phyloP scores from a whole-genome alignment of 768 basidiomycete genomes.

The Tubosaeta sp. region DNA sequence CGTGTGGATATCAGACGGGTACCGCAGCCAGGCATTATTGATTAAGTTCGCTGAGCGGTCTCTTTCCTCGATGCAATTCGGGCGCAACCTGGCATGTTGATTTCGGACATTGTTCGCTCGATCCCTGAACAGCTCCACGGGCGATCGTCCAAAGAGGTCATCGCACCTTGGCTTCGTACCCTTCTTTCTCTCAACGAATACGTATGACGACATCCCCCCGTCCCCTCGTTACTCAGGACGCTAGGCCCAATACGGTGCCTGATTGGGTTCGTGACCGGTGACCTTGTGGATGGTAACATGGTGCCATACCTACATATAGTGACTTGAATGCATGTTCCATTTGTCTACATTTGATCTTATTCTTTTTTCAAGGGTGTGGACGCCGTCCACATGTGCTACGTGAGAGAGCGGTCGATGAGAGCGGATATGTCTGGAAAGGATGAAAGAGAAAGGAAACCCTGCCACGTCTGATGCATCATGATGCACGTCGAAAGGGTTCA shows the following conservation, averaged over 20 bases:
- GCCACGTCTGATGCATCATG: not conserved
- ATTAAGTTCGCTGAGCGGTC: not conserved
- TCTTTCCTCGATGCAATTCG: not conserved
- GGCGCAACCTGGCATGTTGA: not conserved
- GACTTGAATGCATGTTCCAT: not conserved
- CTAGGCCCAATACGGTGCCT: not conserved
- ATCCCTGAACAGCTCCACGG: not conserved
- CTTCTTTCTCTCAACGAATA: not conserved
- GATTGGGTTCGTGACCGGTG: not conserved
- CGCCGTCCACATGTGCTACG: not conserved
- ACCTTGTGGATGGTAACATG: not conserved
- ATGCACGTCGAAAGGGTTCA: not conserved
- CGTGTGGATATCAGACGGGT: not conserved
- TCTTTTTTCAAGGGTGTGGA: not conserved
- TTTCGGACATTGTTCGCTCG: not conserved
- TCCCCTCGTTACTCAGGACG: not conserved
- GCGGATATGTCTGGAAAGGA: not conserved
- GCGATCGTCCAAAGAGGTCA: not conserved
- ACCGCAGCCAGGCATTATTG: not conserved
- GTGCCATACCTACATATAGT: not conserved
- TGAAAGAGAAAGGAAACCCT: not conserved
- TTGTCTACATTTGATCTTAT: not conserved
- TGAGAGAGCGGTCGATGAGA: not conserved
- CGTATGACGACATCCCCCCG: not conserved
- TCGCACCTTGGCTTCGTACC: not conserved